phyloP scores from a whole-genome alignment of 2,329 filamentous ascomycete species.

The Aspergillus pseudoglaucus region DNA sequence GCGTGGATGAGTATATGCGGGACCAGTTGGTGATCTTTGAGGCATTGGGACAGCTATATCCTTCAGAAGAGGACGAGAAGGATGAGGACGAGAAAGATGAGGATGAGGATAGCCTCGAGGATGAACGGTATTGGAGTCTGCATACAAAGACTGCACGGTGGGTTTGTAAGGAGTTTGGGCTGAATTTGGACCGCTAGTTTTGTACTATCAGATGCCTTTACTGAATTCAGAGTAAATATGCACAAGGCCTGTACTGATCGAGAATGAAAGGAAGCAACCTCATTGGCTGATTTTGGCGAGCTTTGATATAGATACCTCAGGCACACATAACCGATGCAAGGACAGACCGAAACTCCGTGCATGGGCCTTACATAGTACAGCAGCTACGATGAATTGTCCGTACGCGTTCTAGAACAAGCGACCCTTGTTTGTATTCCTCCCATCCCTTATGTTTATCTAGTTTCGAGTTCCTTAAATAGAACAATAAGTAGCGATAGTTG shows the following conservation, averaged over 20 bases:
- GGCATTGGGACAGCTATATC: constrained; percentile 40
- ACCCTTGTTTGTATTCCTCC: neutral
- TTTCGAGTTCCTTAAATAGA: too few relatives aligned
- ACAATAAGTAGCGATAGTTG: constrained; percentile 8
- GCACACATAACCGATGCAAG: neutral
- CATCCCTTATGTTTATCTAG: too few relatives aligned
- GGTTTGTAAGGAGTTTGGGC: constrained; percentile 28
- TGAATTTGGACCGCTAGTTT: too few relatives aligned
- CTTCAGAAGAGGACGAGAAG: constrained; percentile 5
- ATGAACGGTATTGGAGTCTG: constrained; percentile 29
- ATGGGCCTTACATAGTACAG: constrained; percentile 18
- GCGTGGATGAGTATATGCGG: constrained; percentile 50
- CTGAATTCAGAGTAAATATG: too few relatives aligned
- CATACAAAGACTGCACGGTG: constrained; percentile 41
- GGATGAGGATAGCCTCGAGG: constrained; percentile 13
- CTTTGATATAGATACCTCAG: too few relatives aligned
- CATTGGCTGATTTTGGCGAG: too few relatives aligned
- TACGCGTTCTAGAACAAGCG: constrained; percentile 6
- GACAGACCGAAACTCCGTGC: constrained; percentile 1
- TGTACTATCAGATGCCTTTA: too few relatives aligned
- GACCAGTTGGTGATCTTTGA: constrained; percentile 58
- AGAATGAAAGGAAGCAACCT: too few relatives aligned
- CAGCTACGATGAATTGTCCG: constrained; percentile 9
- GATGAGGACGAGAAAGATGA: constrained; percentile 11
- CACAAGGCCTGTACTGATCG: too few relatives aligned